Evolutionary conservation across 1,139 yeast genomes (phyloP), one percentile per base, ranked within the genome.

Genomic region (Blastobotrys raffinosifermentans): DNA sequence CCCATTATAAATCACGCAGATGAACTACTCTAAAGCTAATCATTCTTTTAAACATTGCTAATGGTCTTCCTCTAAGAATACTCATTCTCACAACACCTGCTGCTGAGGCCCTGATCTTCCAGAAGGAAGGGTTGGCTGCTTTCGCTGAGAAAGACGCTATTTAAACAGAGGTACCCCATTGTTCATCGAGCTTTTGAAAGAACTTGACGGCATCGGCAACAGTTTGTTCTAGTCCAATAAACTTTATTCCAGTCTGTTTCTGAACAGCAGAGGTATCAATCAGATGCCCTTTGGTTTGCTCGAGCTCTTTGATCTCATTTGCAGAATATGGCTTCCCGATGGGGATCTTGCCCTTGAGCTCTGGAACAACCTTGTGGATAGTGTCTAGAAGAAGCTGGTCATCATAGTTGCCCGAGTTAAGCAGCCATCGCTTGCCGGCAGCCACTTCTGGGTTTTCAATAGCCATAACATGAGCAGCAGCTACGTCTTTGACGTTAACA

Each of bases 401-500:
- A n/a, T 52, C 41, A 49, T 58, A 69, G 30, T 53, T 49, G 2
- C 62, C 66, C 4, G 57, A 50, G 15, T 61, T 53, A 45, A 68
- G 54, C 35, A 69, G 64, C 38, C 66, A 59, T 37, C 79, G 62
- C 48, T 67, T 58, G 19, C 64, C 65, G n/a, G 57, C 53, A 6
- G 64, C 50, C 1, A 48, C 44, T 14, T 32, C 29, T 5, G 39
- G 3, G 69, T 59, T 15, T 31, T 63, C 64, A 19, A 71, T 57
- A 0, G 72, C 72, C 26, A 53, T 44, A 8, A 74, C 50, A 51
- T 74, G 80, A 9, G 74, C 75, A 40, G 48, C 52, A 3, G 78
- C 76, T 8, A 71, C 72, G 49, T 74, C 77, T 37, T 78, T 61
- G 2, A 73, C 79, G 47, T 74, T 78, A 26, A 68, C 61, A 50